These are phyloP conservation scores for Spathaspora gorwiae DNA, from an alignment of 805 yeast genomes.

Conservation along the genomic window DNA sequence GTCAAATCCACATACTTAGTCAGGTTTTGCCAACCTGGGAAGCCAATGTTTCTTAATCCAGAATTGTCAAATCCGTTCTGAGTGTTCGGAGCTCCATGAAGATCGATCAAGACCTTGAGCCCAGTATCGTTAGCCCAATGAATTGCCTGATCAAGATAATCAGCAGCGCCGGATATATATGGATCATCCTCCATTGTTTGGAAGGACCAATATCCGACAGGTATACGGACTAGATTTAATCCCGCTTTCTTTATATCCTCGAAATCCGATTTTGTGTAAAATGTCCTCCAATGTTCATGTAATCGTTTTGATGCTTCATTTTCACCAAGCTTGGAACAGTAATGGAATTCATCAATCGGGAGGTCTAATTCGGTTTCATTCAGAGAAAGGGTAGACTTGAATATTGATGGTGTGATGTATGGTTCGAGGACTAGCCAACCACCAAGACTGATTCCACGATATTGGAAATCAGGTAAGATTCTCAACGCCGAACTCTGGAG, in stretches of 20 bases:
- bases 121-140: conserved; percentile 61
- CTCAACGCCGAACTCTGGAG: too few relatives aligned
- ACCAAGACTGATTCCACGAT: conserved; percentile 38
- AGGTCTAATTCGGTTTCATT: conserved; percentile 19
- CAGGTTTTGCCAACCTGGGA: conserved; percentile 32
- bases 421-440: conserved; percentile 67
- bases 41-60: conserved; percentile 50
- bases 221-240: conserved; percentile 67
- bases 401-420: conserved; percentile 62
- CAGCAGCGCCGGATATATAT: conserved; percentile 61
- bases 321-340: conserved; percentile 45
- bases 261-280: conserved; percentile 59
- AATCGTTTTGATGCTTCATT: conserved; percentile 41
- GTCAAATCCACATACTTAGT: conserved; percentile 26
- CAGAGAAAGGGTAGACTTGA: conserved; percentile 21
- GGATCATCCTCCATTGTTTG: conserved; percentile 48
- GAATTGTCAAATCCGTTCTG: conserved; percentile 86
- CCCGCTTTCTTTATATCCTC: conserved; percentile 47
- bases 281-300: conserved; percentile 51
- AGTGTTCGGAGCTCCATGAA: conserved; percentile 81
- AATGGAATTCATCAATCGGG: conserved; percentile 61
- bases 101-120: conserved; percentile 67
- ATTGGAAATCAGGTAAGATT: conserved; percentile 17
- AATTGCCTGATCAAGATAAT: conserved; percentile 59
- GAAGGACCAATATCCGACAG: conserved; percentile 82